Conservation (phyloP, 495 filamentous ascomycete genomes). For the Penicillium steckii region DNA sequence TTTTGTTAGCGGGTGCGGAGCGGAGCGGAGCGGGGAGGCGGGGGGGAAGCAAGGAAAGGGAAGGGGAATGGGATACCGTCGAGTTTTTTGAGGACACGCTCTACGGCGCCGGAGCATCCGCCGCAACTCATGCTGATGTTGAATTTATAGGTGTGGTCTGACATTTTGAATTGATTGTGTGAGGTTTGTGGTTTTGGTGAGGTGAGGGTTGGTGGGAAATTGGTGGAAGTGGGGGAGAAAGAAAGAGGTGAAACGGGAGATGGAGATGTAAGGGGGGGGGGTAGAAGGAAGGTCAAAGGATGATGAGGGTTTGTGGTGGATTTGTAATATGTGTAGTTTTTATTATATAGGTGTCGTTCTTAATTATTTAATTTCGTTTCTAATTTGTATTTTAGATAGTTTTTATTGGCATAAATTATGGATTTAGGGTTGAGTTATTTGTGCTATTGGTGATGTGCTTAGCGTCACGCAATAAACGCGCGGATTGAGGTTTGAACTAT, state of each 20-base stretch:
- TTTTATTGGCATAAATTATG: too few species aligned
- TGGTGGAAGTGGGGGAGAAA: not conserved
- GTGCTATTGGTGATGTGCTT: slow-evolving; percentile 14
- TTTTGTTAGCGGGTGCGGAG: not conserved
- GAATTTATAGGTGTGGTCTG: slow-evolving; percentile 69
- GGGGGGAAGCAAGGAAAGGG: not conserved
- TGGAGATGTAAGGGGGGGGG: too few species aligned
- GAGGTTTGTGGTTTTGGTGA: too few species aligned
- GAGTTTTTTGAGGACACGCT: slow-evolving; percentile 91
- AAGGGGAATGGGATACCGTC: slow-evolving; percentile 60
- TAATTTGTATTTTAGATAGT: too few species aligned
- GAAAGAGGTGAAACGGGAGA: too few species aligned
- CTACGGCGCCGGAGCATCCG: slow-evolving; percentile 71
- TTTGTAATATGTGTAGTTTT: too few species aligned
- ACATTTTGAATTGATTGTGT: slow-evolving; percentile 37
- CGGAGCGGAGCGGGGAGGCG: not conserved
- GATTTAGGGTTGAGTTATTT: slow-evolving; percentile 19
- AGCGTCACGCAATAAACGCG: slow-evolving; percentile 1
- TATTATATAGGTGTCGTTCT: too few species aligned
- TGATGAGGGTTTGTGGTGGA: too few species aligned
- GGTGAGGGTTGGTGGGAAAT: too few species aligned
- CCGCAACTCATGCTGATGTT: slow-evolving; percentile 67
- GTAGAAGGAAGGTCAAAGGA: too few species aligned
- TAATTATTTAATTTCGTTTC: too few species aligned
- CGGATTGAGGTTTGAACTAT: not conserved